These are phyloP conservation scores for Astrothelium subdiscretum DNA, from an alignment of 495 filamentous ascomycete species.

Conservation along the genomic window DNA sequence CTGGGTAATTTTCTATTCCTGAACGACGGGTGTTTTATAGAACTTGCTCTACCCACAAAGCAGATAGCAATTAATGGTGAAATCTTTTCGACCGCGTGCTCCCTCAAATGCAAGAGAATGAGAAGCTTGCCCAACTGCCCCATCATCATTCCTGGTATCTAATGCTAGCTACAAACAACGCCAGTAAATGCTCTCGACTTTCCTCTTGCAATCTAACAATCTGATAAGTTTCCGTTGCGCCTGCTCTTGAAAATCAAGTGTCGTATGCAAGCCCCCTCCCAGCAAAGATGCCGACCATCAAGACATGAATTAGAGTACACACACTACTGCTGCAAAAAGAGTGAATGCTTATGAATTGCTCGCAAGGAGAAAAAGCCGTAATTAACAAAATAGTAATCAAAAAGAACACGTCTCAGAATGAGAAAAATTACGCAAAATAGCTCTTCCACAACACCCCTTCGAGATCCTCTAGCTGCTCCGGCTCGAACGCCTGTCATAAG, in stretches of 20 bases:
- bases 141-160: neutral
- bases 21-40: no score
- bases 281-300: neutral
- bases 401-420: neutral
- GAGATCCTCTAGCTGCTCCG: conserved; percentile 86
- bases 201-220: no score
- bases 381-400: neutral
- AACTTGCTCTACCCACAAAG: no score
- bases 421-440: conserved; percentile 68
- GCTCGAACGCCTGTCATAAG: conserved; percentile 62
- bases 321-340: neutral
- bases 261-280: neutral
- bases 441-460: conserved; percentile 99
- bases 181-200: no score
- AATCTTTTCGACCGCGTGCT: no score
- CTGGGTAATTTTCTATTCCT: no score
- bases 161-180: neutral
- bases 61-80: no score
- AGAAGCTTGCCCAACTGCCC: neutral
- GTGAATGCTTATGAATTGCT: neutral
- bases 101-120: neutral
- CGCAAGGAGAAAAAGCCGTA: neutral
- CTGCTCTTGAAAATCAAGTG: neutral
- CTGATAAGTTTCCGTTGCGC: no score
- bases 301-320: neutral